A percentile compares a stretch with the other conserved stretches of the same genome.
These are phyloP conservation scores for Huntiella moniliformis DNA, from an alignment of 2,329 filamentous ascomycete species.

Conservation along the genomic window DNA sequence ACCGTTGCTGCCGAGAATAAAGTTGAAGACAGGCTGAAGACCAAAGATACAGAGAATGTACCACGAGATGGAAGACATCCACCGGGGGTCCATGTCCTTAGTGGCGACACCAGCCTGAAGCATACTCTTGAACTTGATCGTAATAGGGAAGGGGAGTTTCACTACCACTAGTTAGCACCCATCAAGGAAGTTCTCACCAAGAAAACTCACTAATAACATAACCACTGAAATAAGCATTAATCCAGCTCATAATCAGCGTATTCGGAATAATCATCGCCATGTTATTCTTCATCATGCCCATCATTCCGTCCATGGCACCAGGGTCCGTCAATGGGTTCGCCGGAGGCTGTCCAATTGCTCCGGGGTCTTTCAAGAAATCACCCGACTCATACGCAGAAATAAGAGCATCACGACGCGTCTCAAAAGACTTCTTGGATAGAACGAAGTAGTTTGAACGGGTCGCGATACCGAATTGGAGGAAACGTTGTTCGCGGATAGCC, in stretches of 20 bases:
- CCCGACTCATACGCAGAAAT: slow-evolving; percentile 69
- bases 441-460: slow-evolving; percentile 68
- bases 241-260: slow-evolving; percentile 98
- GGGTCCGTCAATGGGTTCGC: slow-evolving; percentile 93
- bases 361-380: slow-evolving; percentile 74
- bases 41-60: slow-evolving; percentile 97
- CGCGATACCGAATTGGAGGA: slow-evolving; percentile 65
- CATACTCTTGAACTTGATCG: slow-evolving; percentile 99
- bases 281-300: slow-evolving; percentile 99
- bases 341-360: slow-evolving; percentile 66
- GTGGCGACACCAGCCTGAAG: slow-evolving; percentile 92
- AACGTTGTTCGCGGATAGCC: slow-evolving; percentile 69
- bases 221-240: slow-evolving; percentile 96
- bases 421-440: slow-evolving; percentile 61
- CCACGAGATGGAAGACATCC: slow-evolving; percentile 98
- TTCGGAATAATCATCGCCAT: slow-evolving; percentile 99
- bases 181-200: not conserved
- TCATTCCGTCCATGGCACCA: slow-evolving; percentile 97
- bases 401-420: slow-evolving; percentile 61
- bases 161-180: slow-evolving; percentile 27
- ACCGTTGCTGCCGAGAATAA: slow-evolving; percentile 89
- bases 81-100: slow-evolving; percentile 86
- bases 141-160: slow-evolving; percentile 93
- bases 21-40: slow-evolving; percentile 90
- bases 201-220: slow-evolving; percentile 68